A percentile compares a stretch with the other conserved stretches of the same genome.
phyloP scores from a whole-genome alignment of 129 eudicot species.

The Helianthus annuus region HanXRQr2.0-SUNRISE NC_035445.2:117155433-117155932 shows the following conservation, averaged over 20 bases:
- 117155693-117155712: constrained; percentile 64
- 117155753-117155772: constrained; percentile 82
- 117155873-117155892: not conserved
- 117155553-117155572: constrained; percentile 15
- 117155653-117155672: too few relatives aligned
- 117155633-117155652: constrained; percentile 31
- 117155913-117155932: constrained; percentile 81
- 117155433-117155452: constrained; percentile 47
- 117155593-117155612: too few relatives aligned
- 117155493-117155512: constrained; percentile 95
- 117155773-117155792: constrained; percentile 77
- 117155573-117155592: not conserved
- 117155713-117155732: constrained; percentile 77
- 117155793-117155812: constrained; percentile 74
- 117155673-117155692: constrained; percentile 44
- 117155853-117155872: constrained; percentile 1
- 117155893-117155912: constrained; percentile 20
- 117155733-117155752: constrained; percentile 92
- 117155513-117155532: constrained; percentile 67
- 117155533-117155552: constrained; percentile 66
- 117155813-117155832: constrained; percentile 43
- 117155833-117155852: constrained; percentile 19
- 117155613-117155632: too few relatives aligned
- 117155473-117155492: constrained; percentile 73
- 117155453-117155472: constrained; percentile 61